Evolutionary conservation across 2,329 filamentous ascomycete genomes (phyloP), one percentile per base, ranked within the genome.

Genomic region (Talaromyces sp.): DNA sequence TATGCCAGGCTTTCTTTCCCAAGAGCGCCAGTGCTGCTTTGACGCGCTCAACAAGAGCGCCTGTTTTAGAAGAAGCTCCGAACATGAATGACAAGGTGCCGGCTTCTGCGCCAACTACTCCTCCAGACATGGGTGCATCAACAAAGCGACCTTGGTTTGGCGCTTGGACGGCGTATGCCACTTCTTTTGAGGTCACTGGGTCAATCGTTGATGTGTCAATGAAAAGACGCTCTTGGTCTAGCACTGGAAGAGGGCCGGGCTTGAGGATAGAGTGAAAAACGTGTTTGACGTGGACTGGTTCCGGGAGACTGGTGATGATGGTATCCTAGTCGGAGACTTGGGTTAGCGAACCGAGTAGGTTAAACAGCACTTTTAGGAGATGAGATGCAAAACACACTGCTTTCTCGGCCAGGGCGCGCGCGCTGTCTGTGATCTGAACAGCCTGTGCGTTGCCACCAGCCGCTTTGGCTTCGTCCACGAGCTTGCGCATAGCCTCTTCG

Each of bases 191-290:
- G 2, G 92, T 91, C 32, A 86, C 86, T 0, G 93, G 92, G 75
- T 98, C 95, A 71, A 99, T 98, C 17, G 95, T 99, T 3, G 93
- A 98, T 75, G 90, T 93, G 75, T 99, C 95, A 71, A 99, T 95
- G 75, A 96, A 97, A 61, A 97, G 78, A 43, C 92, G 87, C 61
- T 88, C 80, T 56, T 82, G 82, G 46, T 80, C 78, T 2, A 81
- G 70, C 32, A 74, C 75, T 7, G 82, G 79, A 5, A 87, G 79
- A 3, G 69, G 62, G 6, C 82, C 78, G 2, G 82, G 78, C 53
- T 84, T 81, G 51, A 96, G 80, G 71, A 98, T 92, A 58, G 88
- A 83, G 53, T 85, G 80, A 75, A 92, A 97, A 43, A 96, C 91
- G 56, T 84, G 84, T 71, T 89, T 89, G 60, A 98, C 93, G 71